These are phyloP conservation scores for Moricandia moricandioides DNA, from an alignment of 345 rosid genomes.

Conservation along the genomic window DNA sequence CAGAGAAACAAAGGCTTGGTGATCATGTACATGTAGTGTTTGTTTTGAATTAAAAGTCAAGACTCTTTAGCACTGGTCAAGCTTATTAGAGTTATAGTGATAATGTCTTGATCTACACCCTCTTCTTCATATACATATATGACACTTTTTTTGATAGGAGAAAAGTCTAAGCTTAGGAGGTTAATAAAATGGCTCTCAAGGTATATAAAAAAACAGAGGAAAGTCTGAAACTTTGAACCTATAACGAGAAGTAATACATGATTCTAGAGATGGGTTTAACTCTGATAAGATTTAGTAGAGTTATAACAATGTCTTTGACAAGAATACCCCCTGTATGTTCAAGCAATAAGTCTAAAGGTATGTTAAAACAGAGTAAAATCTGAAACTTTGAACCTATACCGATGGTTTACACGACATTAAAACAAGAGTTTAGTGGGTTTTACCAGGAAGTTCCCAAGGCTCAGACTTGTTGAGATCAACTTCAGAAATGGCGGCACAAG, in stretches of 20 bases:
- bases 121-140: not conserved
- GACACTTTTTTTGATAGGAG: not conserved
- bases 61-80: not conserved
- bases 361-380: not conserved
- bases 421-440: not conserved
- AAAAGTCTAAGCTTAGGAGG: not conserved
- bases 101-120: not conserved
- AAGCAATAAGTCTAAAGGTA: not conserved
- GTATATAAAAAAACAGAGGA: not conserved
- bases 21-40: not conserved
- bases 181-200: not conserved
- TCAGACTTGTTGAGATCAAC: constrained; percentile 95
- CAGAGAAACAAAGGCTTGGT: not conserved
- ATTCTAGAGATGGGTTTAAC: not conserved
- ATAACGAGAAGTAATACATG: not conserved
- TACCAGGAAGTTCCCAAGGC: constrained; percentile 99
- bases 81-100: not conserved
- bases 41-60: not conserved
- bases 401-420: not conserved
- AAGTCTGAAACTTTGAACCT: not conserved
- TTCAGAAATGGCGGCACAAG: constrained; percentile 76
- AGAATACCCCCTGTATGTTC: not conserved
- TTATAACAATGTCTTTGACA: not conserved
- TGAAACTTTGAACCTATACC: not conserved
- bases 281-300: not conserved